A percentile compares a stretch with the other conserved stretches of the same genome.
These are phyloP conservation scores for Mucuna pruriens DNA, from an alignment of 306 rosid genomes.

Conservation along the genomic window DNA sequence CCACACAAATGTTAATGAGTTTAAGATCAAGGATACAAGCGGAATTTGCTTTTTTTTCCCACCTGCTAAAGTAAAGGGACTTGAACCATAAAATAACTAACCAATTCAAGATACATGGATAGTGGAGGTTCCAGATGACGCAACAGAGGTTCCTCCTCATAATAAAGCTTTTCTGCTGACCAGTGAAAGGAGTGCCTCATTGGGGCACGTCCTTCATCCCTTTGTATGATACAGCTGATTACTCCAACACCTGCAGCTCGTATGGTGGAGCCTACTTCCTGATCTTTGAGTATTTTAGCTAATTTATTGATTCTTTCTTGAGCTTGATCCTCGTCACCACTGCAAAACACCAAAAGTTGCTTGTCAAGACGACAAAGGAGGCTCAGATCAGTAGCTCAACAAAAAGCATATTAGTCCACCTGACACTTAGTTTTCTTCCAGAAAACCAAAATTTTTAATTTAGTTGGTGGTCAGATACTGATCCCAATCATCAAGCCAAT, in stretches of 20 bases:
- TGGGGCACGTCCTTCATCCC: constrained; percentile 99
- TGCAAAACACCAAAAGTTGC: constrained; percentile 50
- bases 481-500: constrained; percentile 17
- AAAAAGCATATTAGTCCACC: constrained; percentile 11
- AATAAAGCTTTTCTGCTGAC: constrained; percentile 78
- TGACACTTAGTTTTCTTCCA: constrained; percentile 18
- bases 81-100: constrained; percentile 51
- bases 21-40: constrained; percentile 36
- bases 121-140: constrained; percentile 99
- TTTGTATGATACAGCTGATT: constrained; percentile 94
- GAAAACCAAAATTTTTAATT: neutral
- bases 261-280: constrained; percentile 74
- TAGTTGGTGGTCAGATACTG: neutral
- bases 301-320: constrained; percentile 93
- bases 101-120: constrained; percentile 98
- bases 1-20: constrained; percentile 38
- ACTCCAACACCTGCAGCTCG: constrained; percentile 81
- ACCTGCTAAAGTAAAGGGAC: constrained; percentile 30
- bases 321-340: constrained; percentile 99
- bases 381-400: constrained; percentile 27
- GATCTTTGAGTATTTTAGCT: constrained; percentile 86
- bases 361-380: constrained; percentile 42
- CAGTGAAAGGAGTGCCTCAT: constrained; percentile 99
- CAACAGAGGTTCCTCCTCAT: constrained; percentile 86
- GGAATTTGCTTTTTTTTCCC: constrained; percentile 32